phyloP scores from a whole-genome alignment of 2,329 filamentous ascomycete species.

The Paecilomyces dactylethromorphus region DNA sequence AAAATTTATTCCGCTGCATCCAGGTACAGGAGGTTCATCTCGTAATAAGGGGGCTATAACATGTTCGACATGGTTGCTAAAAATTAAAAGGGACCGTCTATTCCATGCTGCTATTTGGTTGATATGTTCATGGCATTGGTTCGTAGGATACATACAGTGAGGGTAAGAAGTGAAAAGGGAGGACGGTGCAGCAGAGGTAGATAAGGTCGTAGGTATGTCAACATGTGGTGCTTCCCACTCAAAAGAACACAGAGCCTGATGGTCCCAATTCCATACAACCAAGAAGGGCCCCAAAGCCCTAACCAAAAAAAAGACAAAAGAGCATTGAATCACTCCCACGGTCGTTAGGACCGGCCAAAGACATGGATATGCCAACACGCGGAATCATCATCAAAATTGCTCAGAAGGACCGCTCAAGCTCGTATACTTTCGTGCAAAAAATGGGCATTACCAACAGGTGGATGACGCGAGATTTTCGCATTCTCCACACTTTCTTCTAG shows the following conservation, averaged over 20 bases:
- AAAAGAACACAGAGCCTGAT: background rate
- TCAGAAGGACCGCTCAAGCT: constrained; percentile 30
- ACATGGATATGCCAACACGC: constrained; percentile 16
- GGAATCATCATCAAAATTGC: constrained; percentile 15
- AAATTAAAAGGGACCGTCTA: no score
- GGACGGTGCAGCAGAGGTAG: background rate
- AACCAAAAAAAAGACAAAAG: constrained; percentile 2
- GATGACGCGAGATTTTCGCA: background rate
- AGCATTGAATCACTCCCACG: constrained; percentile 1
- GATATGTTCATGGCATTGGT: no score
- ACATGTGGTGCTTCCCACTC: background rate
- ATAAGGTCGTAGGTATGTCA: background rate
- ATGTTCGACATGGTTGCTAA: no score
- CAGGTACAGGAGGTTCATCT: no score
- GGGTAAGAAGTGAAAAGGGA: no score
- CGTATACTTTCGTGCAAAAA: constrained; percentile 31
- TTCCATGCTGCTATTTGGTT: no score
- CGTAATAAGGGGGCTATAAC: no score
- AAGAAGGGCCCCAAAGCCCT: background rate
- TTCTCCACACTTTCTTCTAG: background rate
- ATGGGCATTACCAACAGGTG: constrained; percentile 7
- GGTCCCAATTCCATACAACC: constrained; percentile 1
- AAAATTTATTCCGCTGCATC: no score
- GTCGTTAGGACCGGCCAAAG: constrained; percentile 11
- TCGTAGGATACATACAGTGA: no score